Conservation (phyloP, 23 red algal genomes). For the Agarophyton chilense region DNA sequence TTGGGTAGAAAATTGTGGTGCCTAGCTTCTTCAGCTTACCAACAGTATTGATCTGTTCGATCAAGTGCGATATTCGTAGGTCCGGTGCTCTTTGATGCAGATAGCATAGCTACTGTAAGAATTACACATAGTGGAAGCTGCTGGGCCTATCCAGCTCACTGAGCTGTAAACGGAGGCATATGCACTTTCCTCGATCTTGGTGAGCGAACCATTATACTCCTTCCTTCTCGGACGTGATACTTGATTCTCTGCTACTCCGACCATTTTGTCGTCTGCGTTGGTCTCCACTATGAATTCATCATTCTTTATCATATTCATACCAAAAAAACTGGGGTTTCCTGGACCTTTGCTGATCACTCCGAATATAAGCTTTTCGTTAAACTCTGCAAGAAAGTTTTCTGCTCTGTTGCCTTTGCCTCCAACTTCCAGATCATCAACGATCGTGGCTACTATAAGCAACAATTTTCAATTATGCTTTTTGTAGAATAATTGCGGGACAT, state of each 20-base stretch:
- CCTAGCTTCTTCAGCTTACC: too few relatives aligned
- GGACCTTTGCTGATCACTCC: background rate
- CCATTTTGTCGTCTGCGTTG: background rate
- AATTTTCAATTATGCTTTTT: background rate
- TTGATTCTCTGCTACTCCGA: background rate
- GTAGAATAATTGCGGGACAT: background rate
- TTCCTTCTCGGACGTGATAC: background rate
- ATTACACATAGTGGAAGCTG: background rate
- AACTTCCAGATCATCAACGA: background rate
- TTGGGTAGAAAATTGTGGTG: too few relatives aligned
- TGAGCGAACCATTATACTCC: background rate
- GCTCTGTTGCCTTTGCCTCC: background rate
- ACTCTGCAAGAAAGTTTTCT: background rate
- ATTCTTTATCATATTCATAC: background rate
- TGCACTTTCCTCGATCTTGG: background rate
- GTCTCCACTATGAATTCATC: background rate
- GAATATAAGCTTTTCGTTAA: background rate
- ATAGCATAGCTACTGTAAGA: background rate
- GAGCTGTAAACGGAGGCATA: conserved; percentile 22
- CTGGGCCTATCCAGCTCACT: background rate
- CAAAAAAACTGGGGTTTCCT: background rate
- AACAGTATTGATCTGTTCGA: background rate
- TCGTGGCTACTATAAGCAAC: background rate
- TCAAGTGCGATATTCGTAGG: background rate
- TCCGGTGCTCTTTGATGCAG: conserved; percentile 19